Evolutionary conservation across 768 basidiomycete species (phyloP).

Genomic region (Hypholoma fasciculare): DNA sequence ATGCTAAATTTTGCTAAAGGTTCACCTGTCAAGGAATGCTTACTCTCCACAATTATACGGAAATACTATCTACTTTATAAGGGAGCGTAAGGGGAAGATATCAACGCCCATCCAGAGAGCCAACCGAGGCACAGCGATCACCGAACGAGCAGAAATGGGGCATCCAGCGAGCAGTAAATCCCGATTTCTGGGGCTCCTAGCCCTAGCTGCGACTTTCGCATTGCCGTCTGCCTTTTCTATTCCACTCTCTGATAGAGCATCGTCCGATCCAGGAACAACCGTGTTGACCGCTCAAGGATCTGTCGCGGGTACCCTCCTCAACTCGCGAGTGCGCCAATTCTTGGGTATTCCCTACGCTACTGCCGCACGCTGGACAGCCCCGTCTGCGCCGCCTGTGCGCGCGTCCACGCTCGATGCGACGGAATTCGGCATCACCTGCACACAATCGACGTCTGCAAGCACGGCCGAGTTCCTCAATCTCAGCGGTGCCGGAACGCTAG

Average conservation of each 20-base stretch:
- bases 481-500: conserved; percentile 13
- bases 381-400: conserved; percentile 21
- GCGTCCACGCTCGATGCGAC: conserved; percentile 22
- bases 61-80: too few relatives aligned
- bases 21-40: too few relatives aligned
- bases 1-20: background rate
- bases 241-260: background rate
- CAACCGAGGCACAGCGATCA: too few relatives aligned
- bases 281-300: conserved; percentile 32
- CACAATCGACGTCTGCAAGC: conserved; percentile 21
- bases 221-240: background rate
- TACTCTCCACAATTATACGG: too few relatives aligned
- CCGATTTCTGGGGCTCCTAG: background rate
- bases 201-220: too few relatives aligned
- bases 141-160: background rate
- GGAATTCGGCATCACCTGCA: conserved; percentile 30
- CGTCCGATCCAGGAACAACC: conserved; percentile 14
- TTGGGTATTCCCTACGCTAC: conserved; percentile 35
- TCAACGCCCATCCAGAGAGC: too few relatives aligned
- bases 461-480: conserved; percentile 25
- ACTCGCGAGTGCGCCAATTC: conserved; percentile 32
- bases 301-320: conserved; percentile 26
- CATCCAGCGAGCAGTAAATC: background rate
- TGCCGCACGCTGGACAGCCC: conserved; percentile 33
- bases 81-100: too few relatives aligned